These are phyloP conservation scores for Leccinum proximum DNA, from an alignment of 1,284 basidiomycete species.

Conservation along the genomic window DNA sequence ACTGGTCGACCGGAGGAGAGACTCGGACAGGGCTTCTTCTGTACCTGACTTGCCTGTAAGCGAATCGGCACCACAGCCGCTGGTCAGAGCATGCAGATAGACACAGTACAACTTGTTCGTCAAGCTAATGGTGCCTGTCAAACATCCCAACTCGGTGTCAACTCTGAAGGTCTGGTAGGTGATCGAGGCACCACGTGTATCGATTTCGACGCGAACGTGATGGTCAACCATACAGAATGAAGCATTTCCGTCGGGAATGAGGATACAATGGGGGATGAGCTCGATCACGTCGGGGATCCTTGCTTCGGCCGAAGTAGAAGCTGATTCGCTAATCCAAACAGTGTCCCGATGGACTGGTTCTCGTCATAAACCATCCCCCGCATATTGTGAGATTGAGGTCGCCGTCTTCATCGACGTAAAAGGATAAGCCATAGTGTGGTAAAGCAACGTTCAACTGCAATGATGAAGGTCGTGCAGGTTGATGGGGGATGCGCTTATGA, in stretches of 20 bases:
- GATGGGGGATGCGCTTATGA: conserved; percentile 15
- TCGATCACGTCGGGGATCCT: not conserved
- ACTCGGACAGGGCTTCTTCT: conserved; percentile 37
- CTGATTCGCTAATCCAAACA: conserved; percentile 1
- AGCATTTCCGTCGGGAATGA: conserved; percentile 11
- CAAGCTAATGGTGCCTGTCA: conserved; percentile 33
- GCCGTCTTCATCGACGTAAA: conserved; percentile 27
- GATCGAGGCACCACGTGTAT: conserved; percentile 13
- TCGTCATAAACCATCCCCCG: conserved; percentile 1
- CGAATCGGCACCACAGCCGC: conserved; percentile 39
- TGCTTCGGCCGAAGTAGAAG: conserved; percentile 2
- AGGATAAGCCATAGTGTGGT: conserved; percentile 39
- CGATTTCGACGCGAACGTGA: conserved; percentile 28
- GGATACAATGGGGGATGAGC: not conserved
- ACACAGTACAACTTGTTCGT: conserved; percentile 36
- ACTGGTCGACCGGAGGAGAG: conserved; percentile 34
- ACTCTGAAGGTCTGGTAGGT: conserved; percentile 37
- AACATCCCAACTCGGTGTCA: conserved; percentile 36
- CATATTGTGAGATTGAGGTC: conserved; percentile 28
- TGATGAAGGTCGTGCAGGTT: conserved; percentile 11
- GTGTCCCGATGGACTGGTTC: not conserved
- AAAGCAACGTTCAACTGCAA: conserved; percentile 33
- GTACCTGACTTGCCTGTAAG: conserved; percentile 43
- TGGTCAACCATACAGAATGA: conserved; percentile 20
- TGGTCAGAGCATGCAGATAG: conserved; percentile 45